phyloP scores from a whole-genome alignment of 2,329 filamentous ascomycete genomes.

The Aspergillus ustus region DNA sequence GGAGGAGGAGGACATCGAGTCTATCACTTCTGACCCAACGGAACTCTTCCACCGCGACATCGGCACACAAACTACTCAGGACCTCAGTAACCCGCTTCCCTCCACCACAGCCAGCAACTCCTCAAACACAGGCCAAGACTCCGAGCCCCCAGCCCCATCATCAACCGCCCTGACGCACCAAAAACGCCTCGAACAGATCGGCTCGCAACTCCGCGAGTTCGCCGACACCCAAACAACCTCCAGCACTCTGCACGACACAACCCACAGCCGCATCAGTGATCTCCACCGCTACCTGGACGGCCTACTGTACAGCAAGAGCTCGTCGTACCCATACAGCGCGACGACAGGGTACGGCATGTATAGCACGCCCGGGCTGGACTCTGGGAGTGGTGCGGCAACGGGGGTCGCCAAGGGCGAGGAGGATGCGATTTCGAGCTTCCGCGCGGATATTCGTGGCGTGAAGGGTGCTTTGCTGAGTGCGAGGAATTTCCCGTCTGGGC shows the following conservation, averaged over 20 bases:
- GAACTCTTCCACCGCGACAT: conserved; percentile 68
- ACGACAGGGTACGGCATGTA: conserved; percentile 41
- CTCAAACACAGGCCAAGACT: conserved; percentile 14
- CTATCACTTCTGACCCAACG: conserved; percentile 61
- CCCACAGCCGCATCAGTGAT: conserved; percentile 44
- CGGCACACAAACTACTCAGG: conserved; percentile 64
- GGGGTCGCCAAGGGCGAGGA: conserved; percentile 51
- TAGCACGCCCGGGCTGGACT: conserved; percentile 35
- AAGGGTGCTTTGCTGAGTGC: conserved; percentile 68
- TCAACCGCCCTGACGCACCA: conserved; percentile 43
- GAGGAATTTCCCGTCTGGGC: conserved; percentile 59
- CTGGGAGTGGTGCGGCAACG: conserved; percentile 22
- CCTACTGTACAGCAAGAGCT: conserved; percentile 44
- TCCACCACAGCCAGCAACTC: conserved; percentile 28
- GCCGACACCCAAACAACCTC: conserved; percentile 43
- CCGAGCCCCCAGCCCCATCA: conserved; percentile 15
- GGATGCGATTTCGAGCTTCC: conserved; percentile 63
- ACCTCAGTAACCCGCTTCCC: conserved; percentile 17
- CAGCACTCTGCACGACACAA: conserved; percentile 37
- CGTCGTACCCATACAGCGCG: conserved; percentile 30
- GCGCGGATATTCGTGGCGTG: conserved; percentile 64
- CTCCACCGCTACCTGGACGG: conserved; percentile 59
- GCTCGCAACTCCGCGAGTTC: conserved; percentile 56
- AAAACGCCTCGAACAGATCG: conserved; percentile 55
- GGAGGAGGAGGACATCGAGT: conserved; percentile 54